Evolutionary conservation across 148 eudicot genomes (phyloP), one percentile per base, ranked within the genome.

Genomic region (Nepenthes gracilis): DNA sequence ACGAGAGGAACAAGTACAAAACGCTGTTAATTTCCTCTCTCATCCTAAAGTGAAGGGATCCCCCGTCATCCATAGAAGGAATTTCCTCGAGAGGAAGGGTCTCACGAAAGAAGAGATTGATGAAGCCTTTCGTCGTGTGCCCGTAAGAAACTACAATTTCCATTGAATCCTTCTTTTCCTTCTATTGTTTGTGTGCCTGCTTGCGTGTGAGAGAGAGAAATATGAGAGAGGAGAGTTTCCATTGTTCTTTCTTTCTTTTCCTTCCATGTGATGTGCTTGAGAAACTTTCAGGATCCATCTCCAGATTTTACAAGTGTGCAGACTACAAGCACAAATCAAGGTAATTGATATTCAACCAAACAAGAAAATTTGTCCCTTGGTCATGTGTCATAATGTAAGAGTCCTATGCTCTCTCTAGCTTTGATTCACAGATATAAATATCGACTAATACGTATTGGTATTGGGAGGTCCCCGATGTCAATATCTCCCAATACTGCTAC

Each of bases 41-140:
- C 97, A 93, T 70, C 97, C 99, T 3, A 93, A 83, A 78, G 99
- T 93, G 54, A 79, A 65, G 71, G 99, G 97, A 60, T 93, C 99
- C 2, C 92, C 99, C 1, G 79, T 93, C 50, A 79, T 93, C 57
- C 84, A 93, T 61, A 79, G 95, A 67, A 78, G 99, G 60, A 89
- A 95, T 64, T 93, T 93, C 76, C 97, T 89, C 55, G 99, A 93
- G 79, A 84, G 77, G 70, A 93, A 93, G 72, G 99, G 99, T 57
- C 95, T 93, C 50, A 88, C 99, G 8, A 89, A 89, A 70, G 99
- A 89, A 72, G 99, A 93, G 78, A 93, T 93, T 15, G 95, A 93
- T 78, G 99, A 89, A 81, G 99, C 99, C 60, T 89, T 93, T 70
- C 84, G 89, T 43, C 95, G 90, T 61, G 99, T 93, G 58, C 99